Percentiles rank a stretch among this genome's conserved stretches.
phyloP scores from a whole-genome alignment of 2,329 filamentous ascomycete genomes.

The Fusarium heterosporum region DNA sequence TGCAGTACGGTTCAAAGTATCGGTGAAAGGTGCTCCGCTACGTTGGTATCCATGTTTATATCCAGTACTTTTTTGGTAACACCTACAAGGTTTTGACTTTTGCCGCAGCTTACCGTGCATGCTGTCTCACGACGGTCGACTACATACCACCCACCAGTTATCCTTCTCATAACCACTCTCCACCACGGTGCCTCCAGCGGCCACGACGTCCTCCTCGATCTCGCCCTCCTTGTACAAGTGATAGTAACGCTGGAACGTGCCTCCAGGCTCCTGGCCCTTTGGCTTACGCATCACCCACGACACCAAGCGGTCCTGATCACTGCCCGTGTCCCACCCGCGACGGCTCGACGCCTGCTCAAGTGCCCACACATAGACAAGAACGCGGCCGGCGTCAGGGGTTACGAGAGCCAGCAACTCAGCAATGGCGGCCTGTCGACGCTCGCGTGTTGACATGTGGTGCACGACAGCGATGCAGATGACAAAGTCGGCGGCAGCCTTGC shows the following conservation, averaged over 20 bases:
- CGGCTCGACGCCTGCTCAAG: conserved; percentile 90
- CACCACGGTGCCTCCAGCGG: conserved; percentile 80
- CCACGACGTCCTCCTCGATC: conserved; percentile 80
- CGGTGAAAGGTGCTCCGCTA: conserved; percentile 13
- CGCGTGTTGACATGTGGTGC: conserved; percentile 87
- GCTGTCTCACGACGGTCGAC: conserved; percentile 43
- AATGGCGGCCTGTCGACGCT: conserved; percentile 79
- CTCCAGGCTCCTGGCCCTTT: conserved; percentile 53
- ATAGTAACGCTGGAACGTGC: conserved; percentile 90
- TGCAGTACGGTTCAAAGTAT: neutral
- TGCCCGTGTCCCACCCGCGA: conserved; percentile 86
- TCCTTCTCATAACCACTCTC: conserved; percentile 94
- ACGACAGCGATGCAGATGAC: conserved; percentile 94
- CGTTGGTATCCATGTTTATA: conserved; percentile 11
- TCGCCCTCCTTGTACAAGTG: conserved; percentile 91
- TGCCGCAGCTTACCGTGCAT: conserved; percentile 14
- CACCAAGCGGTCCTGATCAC: conserved; percentile 91
- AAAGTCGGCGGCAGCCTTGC: conserved; percentile 73
- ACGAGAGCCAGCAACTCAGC: conserved; percentile 76
- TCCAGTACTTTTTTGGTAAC: conserved; percentile 6
- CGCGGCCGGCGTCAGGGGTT: conserved; percentile 69
- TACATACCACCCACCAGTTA: conserved; percentile 92
- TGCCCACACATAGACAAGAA: conserved; percentile 93
- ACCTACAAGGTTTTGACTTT: conserved; percentile 20
- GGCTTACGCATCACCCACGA: conserved; percentile 81